Evolutionary conservation across 805 yeast species (phyloP).

Genomic region (Peterozyma toletana): DNA sequence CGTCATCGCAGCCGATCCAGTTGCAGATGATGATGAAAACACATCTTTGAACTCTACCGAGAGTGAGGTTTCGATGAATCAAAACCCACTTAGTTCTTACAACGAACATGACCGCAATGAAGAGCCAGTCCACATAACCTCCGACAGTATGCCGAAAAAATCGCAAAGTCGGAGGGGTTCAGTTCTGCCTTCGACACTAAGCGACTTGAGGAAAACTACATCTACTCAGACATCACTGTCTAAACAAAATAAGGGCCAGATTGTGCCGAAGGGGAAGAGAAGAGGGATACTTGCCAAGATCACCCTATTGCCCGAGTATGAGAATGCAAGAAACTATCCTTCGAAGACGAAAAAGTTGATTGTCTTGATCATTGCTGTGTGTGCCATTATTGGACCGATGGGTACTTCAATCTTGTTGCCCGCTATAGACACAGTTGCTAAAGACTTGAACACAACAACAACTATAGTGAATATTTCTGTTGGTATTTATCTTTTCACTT

Average conservation of each 20-base stretch:
- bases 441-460: slow-evolving; percentile 46
- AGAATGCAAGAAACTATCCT: slow-evolving; percentile 65
- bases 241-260: slow-evolving; percentile 16
- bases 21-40: too few relatives aligned
- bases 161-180: too few relatives aligned
- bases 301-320: slow-evolving; percentile 59
- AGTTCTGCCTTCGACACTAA: background rate
- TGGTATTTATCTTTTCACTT: slow-evolving; percentile 65
- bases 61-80: too few relatives aligned
- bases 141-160: too few relatives aligned
- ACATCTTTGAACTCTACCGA: too few relatives aligned
- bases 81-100: too few relatives aligned
- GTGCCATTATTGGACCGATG: slow-evolving; percentile 82
- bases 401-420: slow-evolving; percentile 82
- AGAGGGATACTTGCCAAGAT: slow-evolving; percentile 53
- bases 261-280: slow-evolving; percentile 33
- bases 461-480: slow-evolving; percentile 68
- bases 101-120: too few relatives aligned
- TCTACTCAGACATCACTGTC: slow-evolving; percentile 3
- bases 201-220: background rate
- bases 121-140: too few relatives aligned
- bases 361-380: slow-evolving; percentile 60
- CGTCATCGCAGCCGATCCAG: too few relatives aligned
- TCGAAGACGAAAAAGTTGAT: slow-evolving; percentile 38
- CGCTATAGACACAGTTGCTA: slow-evolving; percentile 55